phyloP scores from a whole-genome alignment of 2,329 filamentous ascomycete genomes.

The Fusarium duplospermum region DNA sequence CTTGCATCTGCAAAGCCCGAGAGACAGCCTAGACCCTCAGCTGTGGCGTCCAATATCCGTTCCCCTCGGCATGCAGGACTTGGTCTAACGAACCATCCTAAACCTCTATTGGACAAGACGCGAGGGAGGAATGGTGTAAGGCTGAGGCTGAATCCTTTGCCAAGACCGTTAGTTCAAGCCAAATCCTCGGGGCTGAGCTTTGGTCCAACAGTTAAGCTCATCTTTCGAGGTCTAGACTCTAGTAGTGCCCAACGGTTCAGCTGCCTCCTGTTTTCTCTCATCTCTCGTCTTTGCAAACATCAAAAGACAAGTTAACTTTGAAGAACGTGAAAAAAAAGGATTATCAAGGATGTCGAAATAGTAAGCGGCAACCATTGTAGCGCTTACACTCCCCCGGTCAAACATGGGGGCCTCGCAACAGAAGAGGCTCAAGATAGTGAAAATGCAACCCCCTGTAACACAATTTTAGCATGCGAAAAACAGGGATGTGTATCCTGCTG shows the following conservation, averaged over 20 bases:
- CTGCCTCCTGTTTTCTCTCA: background rate
- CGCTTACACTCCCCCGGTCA: background rate
- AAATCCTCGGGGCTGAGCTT: background rate
- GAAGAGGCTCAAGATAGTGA: background rate
- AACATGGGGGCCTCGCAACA: background rate
- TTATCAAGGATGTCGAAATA: background rate
- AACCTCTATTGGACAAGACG: background rate
- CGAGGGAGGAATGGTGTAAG: background rate
- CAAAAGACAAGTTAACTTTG: background rate
- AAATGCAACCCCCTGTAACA: background rate
- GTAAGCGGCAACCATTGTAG: background rate
- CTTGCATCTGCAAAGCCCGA: background rate
- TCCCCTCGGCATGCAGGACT: background rate
- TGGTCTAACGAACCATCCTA: background rate
- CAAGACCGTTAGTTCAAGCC: background rate
- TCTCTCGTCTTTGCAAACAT: background rate
- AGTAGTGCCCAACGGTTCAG: background rate
- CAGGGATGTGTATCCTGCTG: background rate
- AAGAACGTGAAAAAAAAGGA: background rate
- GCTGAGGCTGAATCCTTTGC: background rate
- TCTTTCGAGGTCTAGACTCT: background rate
- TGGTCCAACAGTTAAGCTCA: background rate
- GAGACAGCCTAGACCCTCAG: background rate
- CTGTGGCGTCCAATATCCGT: background rate
- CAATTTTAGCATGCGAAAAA: background rate